phyloP scores from a whole-genome alignment of 129 eudicot genomes.

The Lactuca saligna region DNA sequence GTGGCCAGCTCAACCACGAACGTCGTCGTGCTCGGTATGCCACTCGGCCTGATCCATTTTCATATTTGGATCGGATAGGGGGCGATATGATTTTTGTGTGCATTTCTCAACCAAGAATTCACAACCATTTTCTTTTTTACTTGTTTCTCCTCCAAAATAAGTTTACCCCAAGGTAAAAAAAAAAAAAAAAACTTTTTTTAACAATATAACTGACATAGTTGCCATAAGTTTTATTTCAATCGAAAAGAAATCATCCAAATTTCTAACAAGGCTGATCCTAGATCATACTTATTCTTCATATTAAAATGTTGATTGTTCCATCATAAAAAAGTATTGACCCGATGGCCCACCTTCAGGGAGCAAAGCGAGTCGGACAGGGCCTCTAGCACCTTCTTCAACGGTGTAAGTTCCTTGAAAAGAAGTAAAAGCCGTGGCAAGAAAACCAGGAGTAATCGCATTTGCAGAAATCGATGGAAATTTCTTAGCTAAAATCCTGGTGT shows the following conservation, averaged over 20 bases:
- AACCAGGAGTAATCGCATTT: conserved; percentile 58
- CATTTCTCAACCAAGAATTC: no score
- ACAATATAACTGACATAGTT: neutral
- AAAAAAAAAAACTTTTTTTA: no score
- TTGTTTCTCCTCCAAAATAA: neutral
- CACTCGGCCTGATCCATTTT: no score
- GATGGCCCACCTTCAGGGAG: conserved; percentile 38
- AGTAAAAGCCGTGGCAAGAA: conserved; percentile 53
- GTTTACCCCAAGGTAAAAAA: neutral
- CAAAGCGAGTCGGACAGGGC: conserved; percentile 45
- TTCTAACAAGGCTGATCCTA: no score
- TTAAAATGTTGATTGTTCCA: conserved; percentile 34
- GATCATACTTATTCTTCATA: neutral
- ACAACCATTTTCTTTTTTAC: neutral
- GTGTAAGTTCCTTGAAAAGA: conserved; percentile 38
- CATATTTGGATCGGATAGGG: no score
- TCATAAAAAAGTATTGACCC: conserved; percentile 37
- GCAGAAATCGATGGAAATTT: conserved; percentile 32
- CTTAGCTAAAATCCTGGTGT: conserved; percentile 50
- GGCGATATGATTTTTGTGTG: no score
- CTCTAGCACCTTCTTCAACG: conserved; percentile 58
- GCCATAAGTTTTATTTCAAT: no score
- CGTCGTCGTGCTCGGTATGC: no score
- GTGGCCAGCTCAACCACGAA: no score
- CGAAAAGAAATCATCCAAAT: neutral